Conservation (phyloP, 1,284 basidiomycete species). For the Porogramme epimiltina region DNA sequence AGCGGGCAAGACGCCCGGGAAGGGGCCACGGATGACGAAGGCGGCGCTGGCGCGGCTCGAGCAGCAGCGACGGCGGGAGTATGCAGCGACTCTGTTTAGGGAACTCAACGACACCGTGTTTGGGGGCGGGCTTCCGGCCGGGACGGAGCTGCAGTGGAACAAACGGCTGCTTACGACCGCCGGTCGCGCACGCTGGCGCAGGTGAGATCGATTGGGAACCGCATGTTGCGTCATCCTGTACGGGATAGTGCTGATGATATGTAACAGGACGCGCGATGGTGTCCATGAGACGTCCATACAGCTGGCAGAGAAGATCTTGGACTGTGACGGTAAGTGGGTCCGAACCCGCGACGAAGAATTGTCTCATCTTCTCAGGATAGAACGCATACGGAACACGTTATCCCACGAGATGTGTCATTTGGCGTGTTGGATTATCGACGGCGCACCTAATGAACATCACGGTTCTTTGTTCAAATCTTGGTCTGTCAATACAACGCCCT, state of each 20-base stretch:
- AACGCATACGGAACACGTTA: constrained; percentile 76
- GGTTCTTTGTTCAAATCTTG: constrained; percentile 71
- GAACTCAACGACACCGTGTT: constrained; percentile 84
- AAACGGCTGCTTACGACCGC: constrained; percentile 75
- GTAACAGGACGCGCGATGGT: constrained; percentile 50
- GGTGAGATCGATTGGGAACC: constrained; percentile 40
- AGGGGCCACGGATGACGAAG: constrained; percentile 39
- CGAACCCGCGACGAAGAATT: neutral
- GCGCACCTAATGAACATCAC: constrained; percentile 66
- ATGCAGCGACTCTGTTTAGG: constrained; percentile 72
- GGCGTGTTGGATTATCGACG: constrained; percentile 79
- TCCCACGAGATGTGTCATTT: constrained; percentile 90
- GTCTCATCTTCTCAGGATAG: constrained; percentile 38
- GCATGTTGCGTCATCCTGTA: too few relatives aligned
- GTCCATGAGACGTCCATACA: constrained; percentile 64
- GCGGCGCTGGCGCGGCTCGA: constrained; percentile 48
- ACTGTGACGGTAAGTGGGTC: constrained; percentile 57
- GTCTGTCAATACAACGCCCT: constrained; percentile 38
- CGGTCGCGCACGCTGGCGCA: constrained; percentile 73
- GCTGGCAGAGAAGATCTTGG: constrained; percentile 76
- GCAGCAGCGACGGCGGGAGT: constrained; percentile 47
- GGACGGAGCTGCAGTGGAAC: constrained; percentile 73
- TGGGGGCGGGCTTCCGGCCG: constrained; percentile 66
- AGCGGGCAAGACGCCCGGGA: constrained; percentile 4
- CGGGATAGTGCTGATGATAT: neutral